Evolutionary conservation across 352 stramenopile genomes (phyloP).

Genomic region (Phytophthora kernoviae): DNA sequence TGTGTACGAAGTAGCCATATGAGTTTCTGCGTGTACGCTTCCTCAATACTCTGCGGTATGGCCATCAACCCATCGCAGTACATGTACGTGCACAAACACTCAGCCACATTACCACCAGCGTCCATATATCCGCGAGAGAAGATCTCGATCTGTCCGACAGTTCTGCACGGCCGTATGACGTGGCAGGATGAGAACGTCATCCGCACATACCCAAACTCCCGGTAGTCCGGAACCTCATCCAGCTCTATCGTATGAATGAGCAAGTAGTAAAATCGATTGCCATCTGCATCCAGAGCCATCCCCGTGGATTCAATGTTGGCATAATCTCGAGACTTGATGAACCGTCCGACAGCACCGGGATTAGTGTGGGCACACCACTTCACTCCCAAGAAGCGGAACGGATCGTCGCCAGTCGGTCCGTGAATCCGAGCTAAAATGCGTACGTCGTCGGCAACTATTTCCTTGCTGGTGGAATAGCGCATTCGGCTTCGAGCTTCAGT

Average conservation of each 20-base stretch:
- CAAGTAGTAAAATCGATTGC: conserved; percentile 26
- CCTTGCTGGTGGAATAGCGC: conserved; percentile 17
- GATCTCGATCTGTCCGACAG: conserved; percentile 26
- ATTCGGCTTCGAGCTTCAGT: conserved; percentile 29
- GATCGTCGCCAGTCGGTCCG: conserved; percentile 35
- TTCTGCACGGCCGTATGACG: conserved; percentile 26
- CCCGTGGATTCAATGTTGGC: conserved; percentile 38
- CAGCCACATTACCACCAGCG: conserved; percentile 21
- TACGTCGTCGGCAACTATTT: conserved; percentile 23
- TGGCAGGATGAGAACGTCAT: conserved; percentile 39
- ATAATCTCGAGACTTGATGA: conserved; percentile 47
- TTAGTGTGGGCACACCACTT: conserved; percentile 52
- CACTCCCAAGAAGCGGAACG: conserved; percentile 50
- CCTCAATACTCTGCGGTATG: conserved; percentile 34
- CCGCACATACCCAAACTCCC: conserved; percentile 35
- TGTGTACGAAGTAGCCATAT: conserved; percentile 23
- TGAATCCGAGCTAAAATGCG: conserved; percentile 41
- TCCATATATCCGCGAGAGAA: conserved; percentile 44
- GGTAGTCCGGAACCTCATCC: conserved; percentile 19
- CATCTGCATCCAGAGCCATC: conserved; percentile 21
- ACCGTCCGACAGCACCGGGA: conserved; percentile 20
- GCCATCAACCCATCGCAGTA: conserved; percentile 25
- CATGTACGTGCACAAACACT: conserved; percentile 23
- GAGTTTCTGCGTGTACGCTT: conserved; percentile 48
- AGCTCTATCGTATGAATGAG: conserved; percentile 42